A percentile compares a stretch with the other conserved stretches of the same genome.
These are phyloP conservation scores for Phtheirospermum japonicum DNA, from an alignment of 257 asterid genomes.

Conservation along the genomic window DNA sequence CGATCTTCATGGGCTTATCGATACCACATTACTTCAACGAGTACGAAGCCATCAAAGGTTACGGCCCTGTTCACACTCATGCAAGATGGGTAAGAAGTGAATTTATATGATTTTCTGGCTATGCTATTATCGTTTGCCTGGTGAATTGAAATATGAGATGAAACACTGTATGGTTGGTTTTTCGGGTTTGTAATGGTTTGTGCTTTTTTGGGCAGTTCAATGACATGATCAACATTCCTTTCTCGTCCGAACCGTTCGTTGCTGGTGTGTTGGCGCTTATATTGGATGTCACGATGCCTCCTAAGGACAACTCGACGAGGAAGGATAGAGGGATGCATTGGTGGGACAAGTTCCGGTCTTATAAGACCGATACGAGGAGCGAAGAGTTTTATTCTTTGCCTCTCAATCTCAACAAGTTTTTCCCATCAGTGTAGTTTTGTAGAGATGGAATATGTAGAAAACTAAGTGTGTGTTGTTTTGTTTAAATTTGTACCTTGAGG, in stretches of 20 bases:
- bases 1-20: slow-evolving; percentile 90
- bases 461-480: neutral
- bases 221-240: slow-evolving; percentile 85
- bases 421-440: slow-evolving; percentile 69
- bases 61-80: slow-evolving; percentile 71
- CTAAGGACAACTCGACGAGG: slow-evolving; percentile 55
- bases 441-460: neutral
- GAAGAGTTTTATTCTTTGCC: slow-evolving; percentile 90
- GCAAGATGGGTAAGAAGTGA: slow-evolving; percentile 99
- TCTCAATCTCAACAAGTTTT: slow-evolving; percentile 83
- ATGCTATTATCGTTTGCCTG: no score
- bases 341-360: slow-evolving; percentile 86
- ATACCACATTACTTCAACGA: slow-evolving; percentile 92
- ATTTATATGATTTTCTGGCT: no score
- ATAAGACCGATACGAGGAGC: slow-evolving; percentile 74
- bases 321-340: slow-evolving; percentile 93
- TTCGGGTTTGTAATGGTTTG: no score
- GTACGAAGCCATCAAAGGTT: slow-evolving; percentile 45
- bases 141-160: no score
- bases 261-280: slow-evolving; percentile 66
- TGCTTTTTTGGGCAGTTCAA: slow-evolving; percentile 52
- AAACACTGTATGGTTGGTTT: no score
- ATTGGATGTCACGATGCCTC: slow-evolving; percentile 64
- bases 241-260: slow-evolving; percentile 76
- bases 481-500: neutral